Evolutionary conservation across 352 stramenopile genomes (phyloP).

Genomic region (Vaucheria bursata): DNA sequence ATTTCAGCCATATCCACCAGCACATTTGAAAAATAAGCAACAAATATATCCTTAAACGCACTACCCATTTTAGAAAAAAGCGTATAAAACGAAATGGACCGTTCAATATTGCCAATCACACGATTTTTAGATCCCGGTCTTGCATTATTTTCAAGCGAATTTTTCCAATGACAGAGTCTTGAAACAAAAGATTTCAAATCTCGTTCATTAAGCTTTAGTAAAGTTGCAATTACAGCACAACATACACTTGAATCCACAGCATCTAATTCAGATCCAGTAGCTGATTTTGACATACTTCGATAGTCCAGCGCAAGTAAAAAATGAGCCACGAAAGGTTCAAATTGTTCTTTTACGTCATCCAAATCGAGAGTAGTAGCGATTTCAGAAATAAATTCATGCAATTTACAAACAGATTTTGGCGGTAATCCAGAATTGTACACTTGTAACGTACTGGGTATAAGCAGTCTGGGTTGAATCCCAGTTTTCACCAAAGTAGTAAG

Average conservation of each 20-base stretch:
- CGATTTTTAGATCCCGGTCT: not conserved
- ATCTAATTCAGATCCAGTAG: not conserved
- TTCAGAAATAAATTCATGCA: not conserved
- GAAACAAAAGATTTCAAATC: slow-evolving; percentile 46
- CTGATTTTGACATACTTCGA: slow-evolving; percentile 14
- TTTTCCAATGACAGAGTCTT: slow-evolving; percentile 46
- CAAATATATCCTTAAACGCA: slow-evolving; percentile 40
- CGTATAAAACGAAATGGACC: slow-evolving; percentile 34
- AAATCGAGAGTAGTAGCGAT: slow-evolving; percentile 15
- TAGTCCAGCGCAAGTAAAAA: slow-evolving; percentile 33
- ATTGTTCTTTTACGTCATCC: slow-evolving; percentile 12
- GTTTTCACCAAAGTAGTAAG: slow-evolving; percentile 9
- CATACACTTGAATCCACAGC: slow-evolving; percentile 21
- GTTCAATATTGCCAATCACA: not conserved
- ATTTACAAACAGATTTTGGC: too few species aligned
- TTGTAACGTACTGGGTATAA: slow-evolving; percentile 22
- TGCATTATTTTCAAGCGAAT: not conserved
- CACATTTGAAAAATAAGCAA: slow-evolving; percentile 40
- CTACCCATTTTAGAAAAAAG: slow-evolving; percentile 13
- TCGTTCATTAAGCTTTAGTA: slow-evolving; percentile 48
- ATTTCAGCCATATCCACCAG: slow-evolving; percentile 14
- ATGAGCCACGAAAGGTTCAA: slow-evolving; percentile 15
- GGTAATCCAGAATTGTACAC: slow-evolving; percentile 5
- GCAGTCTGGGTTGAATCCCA: slow-evolving; percentile 27
- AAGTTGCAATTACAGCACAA: slow-evolving; percentile 23